phyloP scores from a whole-genome alignment of 2,329 filamentous ascomycete species.

The Leptoxyphium fumago region DNA sequence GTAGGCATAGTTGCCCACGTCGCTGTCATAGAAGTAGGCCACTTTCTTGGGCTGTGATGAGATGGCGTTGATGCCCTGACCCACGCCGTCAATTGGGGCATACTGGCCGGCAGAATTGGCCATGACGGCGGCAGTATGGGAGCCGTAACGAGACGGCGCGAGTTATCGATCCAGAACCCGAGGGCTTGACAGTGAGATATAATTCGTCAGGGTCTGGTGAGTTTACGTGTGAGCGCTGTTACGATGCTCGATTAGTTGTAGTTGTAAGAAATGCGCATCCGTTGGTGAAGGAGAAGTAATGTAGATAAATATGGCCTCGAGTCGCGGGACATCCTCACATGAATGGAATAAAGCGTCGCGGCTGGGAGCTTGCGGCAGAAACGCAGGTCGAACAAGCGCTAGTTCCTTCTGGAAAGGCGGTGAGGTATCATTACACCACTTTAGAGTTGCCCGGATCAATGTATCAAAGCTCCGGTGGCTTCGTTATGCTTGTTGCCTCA shows the following conservation, averaged over 20 bases:
- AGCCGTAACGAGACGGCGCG: too few relatives aligned
- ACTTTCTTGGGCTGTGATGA: constrained; percentile 58
- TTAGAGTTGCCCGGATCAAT: neutral
- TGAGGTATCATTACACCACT: neutral
- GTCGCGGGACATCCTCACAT: neutral
- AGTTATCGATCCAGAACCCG: too few relatives aligned
- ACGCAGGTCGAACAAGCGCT: neutral
- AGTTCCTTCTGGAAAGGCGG: neutral
- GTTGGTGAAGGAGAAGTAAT: too few relatives aligned
- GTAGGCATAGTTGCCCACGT: constrained; percentile 97
- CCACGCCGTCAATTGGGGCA: constrained; percentile 39
- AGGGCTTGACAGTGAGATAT: too few relatives aligned
- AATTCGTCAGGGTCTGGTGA: too few relatives aligned
- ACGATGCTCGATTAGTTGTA: too few relatives aligned
- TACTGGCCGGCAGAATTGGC: constrained; percentile 26
- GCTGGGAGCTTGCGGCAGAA: neutral
- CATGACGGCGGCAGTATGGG: constrained; percentile 23
- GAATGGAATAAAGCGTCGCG: neutral
- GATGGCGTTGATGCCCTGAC: constrained; percentile 32
- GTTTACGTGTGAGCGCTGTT: too few relatives aligned
- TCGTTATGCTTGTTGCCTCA: neutral
- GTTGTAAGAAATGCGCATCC: too few relatives aligned
- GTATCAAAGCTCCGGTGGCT: neutral
- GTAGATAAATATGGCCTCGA: neutral
- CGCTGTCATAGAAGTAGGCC: constrained; percentile 96